Evolutionary conservation across 2,329 filamentous ascomycete genomes (phyloP).

Genomic region (Ascochyta lentis): DNA sequence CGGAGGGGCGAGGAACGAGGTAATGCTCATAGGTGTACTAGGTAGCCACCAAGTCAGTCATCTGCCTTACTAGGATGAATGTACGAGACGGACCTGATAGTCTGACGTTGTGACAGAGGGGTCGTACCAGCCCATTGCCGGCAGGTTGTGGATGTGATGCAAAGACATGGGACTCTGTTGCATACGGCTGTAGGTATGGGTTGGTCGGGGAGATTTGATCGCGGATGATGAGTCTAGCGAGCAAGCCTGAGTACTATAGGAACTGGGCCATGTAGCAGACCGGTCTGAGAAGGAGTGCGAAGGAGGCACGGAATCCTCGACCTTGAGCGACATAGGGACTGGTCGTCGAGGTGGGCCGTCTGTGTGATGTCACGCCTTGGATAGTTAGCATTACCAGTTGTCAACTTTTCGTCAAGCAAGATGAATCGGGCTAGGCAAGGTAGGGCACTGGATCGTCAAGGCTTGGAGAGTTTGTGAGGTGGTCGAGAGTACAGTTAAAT

Average conservation of each 20-base stretch:
- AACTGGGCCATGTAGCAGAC: conserved; percentile 37
- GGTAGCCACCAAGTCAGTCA: background rate
- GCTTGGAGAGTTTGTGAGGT: conserved; percentile 20
- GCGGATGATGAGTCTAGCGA: conserved; percentile 36
- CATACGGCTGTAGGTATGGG: conserved; percentile 38
- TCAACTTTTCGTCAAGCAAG: background rate
- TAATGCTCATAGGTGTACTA: conserved; percentile 43
- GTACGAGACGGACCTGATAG: conserved; percentile 10
- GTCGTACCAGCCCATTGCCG: conserved; percentile 41
- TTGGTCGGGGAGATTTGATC: conserved; percentile 43
- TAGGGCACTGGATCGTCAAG: conserved; percentile 15
- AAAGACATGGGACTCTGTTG: conserved; percentile 36
- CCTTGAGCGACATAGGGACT: conserved; percentile 41
- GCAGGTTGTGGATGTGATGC: conserved; percentile 32
- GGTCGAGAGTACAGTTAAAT: conserved; percentile 14
- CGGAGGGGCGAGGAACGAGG: conserved; percentile 40
- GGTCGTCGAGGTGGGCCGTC: conserved; percentile 19
- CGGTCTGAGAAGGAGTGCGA: conserved; percentile 41
- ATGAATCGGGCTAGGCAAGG: conserved; percentile 3
- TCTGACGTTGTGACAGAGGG: conserved; percentile 40
- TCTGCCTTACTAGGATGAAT: background rate
- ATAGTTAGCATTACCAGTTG: conserved; percentile 19
- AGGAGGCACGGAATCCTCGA: conserved; percentile 45
- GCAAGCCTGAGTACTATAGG: conserved; percentile 36
- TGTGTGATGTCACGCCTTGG: conserved; percentile 25